These are phyloP conservation scores for Lagenidium giganteum DNA, from an alignment of 352 stramenopile genomes.

Conservation along the genomic window DNA sequence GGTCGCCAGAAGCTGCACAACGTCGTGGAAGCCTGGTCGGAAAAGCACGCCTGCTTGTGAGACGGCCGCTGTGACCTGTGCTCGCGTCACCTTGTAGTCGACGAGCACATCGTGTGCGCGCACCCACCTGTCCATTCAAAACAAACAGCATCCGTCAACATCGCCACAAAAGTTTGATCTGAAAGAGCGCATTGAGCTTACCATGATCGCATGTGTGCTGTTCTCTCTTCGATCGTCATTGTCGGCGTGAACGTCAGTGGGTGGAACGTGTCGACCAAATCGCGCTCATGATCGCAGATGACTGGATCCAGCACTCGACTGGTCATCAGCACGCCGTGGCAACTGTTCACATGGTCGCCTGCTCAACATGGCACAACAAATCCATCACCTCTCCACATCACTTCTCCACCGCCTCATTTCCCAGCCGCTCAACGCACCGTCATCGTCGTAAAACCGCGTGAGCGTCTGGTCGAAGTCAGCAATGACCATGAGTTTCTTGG, in stretches of 20 bases:
- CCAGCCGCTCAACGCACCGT: too few relatives aligned
- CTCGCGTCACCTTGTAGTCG: conserved; percentile 46
- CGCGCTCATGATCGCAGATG: too few relatives aligned
- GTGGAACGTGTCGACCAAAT: too few relatives aligned
- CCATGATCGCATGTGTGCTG: conserved; percentile 52
- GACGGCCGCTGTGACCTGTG: conserved; percentile 34
- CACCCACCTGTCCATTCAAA: too few relatives aligned
- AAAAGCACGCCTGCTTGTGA: conserved; percentile 34
- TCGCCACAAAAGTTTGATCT: too few relatives aligned
- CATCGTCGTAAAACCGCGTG: conserved; percentile 36
- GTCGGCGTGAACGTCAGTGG: too few relatives aligned
- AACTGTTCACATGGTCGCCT: conserved; percentile 46
- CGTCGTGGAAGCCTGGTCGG: conserved; percentile 36
- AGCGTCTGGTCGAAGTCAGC: conserved; percentile 75
- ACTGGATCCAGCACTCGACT: conserved; percentile 36
- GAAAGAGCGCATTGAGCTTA: conserved; percentile 75
- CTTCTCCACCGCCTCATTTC: too few relatives aligned
- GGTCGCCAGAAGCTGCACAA: conserved; percentile 31
- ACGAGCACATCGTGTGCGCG: conserved; percentile 51
- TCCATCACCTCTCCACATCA: too few relatives aligned
- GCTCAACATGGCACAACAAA: too few relatives aligned
- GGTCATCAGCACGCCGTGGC: conserved; percentile 45
- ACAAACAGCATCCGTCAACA: too few relatives aligned
- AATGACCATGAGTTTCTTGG: conserved; percentile 63
- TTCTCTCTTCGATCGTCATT: conserved; percentile 9